Base-by-base conservation (phyloP, 768 basidiomycete species). In the Exidia glandulosa region DNA sequence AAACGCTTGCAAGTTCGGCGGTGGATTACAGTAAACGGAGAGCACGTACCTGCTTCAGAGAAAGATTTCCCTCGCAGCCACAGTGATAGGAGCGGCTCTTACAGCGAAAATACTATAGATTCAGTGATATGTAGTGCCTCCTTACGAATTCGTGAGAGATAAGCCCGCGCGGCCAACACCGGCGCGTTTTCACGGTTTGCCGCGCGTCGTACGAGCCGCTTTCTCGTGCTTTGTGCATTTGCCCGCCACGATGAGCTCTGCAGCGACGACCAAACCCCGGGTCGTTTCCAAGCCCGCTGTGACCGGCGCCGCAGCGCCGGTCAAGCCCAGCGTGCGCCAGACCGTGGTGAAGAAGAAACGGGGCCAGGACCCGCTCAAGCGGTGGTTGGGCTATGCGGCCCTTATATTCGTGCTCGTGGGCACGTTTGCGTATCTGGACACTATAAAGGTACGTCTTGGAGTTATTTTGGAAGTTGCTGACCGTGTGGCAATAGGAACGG, bases 401-500 rank as follows among this genome's bases (percentile, higher is more conserved):
- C 27, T 70, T 33, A 32, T 73, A 1, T 67, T 65, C 30, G 37
- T 71, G 3, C 30, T 76, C n/a, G 68, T 64, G 47, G 72, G 72
- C 7, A 63, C 74, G 2, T 83, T 76, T 56, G 63, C 75, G 23
- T 82, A 75, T 74, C 69, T 88, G 37, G 87, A 88, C 67, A 72
- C 73, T 12, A 82, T 87, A 66, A 87, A 85, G 76, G 86, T 85
- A 59, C 32, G 76, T 59, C 2, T 37, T 41, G n/a, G 52, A 50
- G n/a, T n/a, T n/a, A n/a, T n/a, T 47, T 37, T 7, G 48, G 14
- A 19, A 16, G 34, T 31, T 12, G 31, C 25, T 45, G 9, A 62
- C 50, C n/a, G 16, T 47, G 23, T 36, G 13, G 63, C n/a, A n/a
- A n/a, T n/a, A 94, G 93, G 78, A 86, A 52, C 83, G 83, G 60